Evolutionary conservation across 345 rosid species (phyloP), one percentile per base, ranked within the genome.

Genomic region (Excoecaria agallocha): DNA sequence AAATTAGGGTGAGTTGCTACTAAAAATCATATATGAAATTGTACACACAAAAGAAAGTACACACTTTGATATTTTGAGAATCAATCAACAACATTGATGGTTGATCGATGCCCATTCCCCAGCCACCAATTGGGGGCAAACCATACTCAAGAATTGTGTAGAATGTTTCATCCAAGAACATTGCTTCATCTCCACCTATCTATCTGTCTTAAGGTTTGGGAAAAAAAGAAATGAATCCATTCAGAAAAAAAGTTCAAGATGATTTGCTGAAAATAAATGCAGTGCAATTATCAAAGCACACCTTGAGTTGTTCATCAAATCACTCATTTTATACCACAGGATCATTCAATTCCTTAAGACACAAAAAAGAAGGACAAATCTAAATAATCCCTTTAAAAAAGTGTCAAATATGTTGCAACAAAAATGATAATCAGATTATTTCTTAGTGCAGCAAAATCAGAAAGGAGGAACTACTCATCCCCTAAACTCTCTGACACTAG

Each of bases 121-220:
- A 95, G 50, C 98, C 99, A 80, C 87, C 96, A 6, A 97, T 95
- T 30, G 99, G 99, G 74, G 99, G 92, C 84, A 95, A 76, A 20
- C 97, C 96, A 68, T 90, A 93, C 76, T 95, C 98, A 16, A 95
- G 92, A 56, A 96, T 91, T 0, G 83, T 85, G 71, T 97, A 93
- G 68, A 95, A 95, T 38, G 94, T 89, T 83, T 95, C 99, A 80
- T 95, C 99, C 66, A 89, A 62, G 65, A 96, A 96, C 98, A 95
- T 95, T 2, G 99, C 99, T 85, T 95, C 99, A 68, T 93, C 99
- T 72, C 93, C 99, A 46, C 99, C 99, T 2, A 90, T 93, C 63
- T 95, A 93, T 59, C 98, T 79, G 78, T 93, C 98, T 91, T 92
- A 81, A 67, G 16, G 74, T 58, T 35, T 6, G 60, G 63, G 66